A percentile compares a stretch with the other conserved stretches of the same genome.
These are phyloP conservation scores for Macadamia tetraphylla DNA, from an alignment of 164 flowering plant species.

Conservation along the genomic window DNA sequence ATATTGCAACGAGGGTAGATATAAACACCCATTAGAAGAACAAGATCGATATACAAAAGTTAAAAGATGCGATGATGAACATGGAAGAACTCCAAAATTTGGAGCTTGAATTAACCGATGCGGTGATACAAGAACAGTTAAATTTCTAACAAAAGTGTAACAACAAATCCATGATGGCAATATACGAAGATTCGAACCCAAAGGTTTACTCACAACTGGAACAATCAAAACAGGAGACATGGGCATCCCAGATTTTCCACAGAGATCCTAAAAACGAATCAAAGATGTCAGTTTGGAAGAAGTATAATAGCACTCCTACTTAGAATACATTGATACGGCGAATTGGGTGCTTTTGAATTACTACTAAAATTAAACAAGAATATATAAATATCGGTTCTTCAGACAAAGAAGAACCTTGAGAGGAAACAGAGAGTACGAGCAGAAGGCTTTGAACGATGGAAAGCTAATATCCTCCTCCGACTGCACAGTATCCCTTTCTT, in stretches of 20 bases:
- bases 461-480: too few relatives aligned
- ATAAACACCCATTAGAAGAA: background rate
- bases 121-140: background rate
- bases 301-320: too few relatives aligned
- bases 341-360: background rate
- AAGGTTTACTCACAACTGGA: conserved; percentile 4
- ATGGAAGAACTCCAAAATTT: background rate
- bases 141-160: background rate
- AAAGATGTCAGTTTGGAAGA: background rate
- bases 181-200: background rate
- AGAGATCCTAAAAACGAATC: background rate
- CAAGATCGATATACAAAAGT: background rate
- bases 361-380: background rate
- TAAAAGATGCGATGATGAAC: conserved; percentile 2
- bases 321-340: too few relatives aligned
- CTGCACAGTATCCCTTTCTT: too few relatives aligned
- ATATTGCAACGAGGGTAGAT: background rate
- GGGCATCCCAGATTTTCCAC: background rate
- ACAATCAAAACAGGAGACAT: conserved; percentile 11
- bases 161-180: background rate
- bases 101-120: background rate
- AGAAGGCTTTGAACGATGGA: too few relatives aligned
- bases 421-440: too few relatives aligned
- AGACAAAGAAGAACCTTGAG: too few relatives aligned
- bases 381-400: background rate